Base-by-base conservation (phyloP, 345 rosid genomes). In the Syzygium jambos region DNA sequence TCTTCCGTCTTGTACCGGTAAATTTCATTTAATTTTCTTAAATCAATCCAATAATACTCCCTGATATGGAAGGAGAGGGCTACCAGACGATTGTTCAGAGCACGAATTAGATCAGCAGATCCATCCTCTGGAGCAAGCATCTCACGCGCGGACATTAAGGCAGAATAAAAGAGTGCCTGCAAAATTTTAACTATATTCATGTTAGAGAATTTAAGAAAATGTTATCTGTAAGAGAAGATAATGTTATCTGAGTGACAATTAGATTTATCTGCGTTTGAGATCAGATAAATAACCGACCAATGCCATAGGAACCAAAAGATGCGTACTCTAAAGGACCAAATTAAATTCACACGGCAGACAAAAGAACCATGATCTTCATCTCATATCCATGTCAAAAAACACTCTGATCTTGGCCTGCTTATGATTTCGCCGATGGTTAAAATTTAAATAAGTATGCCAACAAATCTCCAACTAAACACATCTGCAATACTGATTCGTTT, bases 31-130 rank as follows among this genome's bases (percentile, higher is more conserved):
- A 94, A 87, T 86, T 95, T 95, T 86, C 68, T 90, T 90, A 91
- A 85, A 91, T 97, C 98, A 68, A 95, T 95, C 99, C 99, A 97
- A 85, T 97, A 97, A 90, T 97, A 96, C 89, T 97, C 99, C 88
- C 99, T 93, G 34, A 97, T 95, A 88, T 97, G 99, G 91, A 96
- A 96, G 2, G 98, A 96, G 25, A 97, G 91, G 53, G 98, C 98
- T 11, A 96, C 96, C 63, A 97, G 93, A 85, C 99, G 98, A 90
- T 97, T 97, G 93, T 91, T 96, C 88, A 97, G 89, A 49, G 98
- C 98, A 86, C 93, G 93, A 55, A 93, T 85, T 51, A 97, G 94
- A 91, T 95, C 98, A 78, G 95, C 95, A 34, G 99, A 95, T 95
- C 95, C 97, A 78, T 97, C 99, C 87, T 95, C 98, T 14, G 95